These are phyloP conservation scores for Rubus idaeus DNA, from an alignment of 306 rosid species.

Conservation along the genomic window DNA sequence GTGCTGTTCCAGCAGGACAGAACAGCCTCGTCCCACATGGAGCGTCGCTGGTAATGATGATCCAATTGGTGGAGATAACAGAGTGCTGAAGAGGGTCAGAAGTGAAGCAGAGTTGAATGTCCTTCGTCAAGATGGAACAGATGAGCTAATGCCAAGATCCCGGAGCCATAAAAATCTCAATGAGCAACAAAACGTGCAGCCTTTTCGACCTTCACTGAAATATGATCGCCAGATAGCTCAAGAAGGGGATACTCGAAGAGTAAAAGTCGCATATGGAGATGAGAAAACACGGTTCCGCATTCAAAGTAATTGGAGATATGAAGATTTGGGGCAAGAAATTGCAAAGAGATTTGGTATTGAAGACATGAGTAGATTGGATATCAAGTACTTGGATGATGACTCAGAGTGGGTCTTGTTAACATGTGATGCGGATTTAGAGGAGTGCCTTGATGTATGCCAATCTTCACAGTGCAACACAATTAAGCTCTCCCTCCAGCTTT, in stretches of 20 bases:
- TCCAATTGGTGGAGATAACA: constrained; percentile 37
- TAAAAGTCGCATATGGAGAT: constrained; percentile 74
- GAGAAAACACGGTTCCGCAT: constrained; percentile 77
- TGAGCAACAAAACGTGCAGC: constrained; percentile 37
- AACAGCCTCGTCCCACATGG: constrained; percentile 35
- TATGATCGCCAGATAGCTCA: constrained; percentile 14
- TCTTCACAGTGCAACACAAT: constrained; percentile 51
- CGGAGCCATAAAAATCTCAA: constrained; percentile 58
- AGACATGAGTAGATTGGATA: constrained; percentile 57
- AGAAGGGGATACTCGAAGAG: constrained; percentile 42
- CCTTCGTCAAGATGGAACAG: constrained; percentile 32
- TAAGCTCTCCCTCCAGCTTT: constrained; percentile 64
- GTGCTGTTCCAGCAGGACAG: constrained; percentile 63
- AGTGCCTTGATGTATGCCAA: constrained; percentile 78
- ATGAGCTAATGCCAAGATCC: constrained; percentile 47
- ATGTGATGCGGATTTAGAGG: constrained; percentile 88
- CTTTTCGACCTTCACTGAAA: constrained; percentile 17
- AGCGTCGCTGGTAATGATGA: constrained; percentile 39
- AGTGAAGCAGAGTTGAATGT: constrained; percentile 68
- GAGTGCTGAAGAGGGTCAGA: constrained; percentile 56
- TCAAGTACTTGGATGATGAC: constrained; percentile 94
- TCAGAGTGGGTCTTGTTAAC: constrained; percentile 87
- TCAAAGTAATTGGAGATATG: constrained; percentile 47
- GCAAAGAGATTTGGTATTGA: constrained; percentile 54
- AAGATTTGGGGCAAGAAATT: constrained; percentile 61